Base-by-base conservation (phyloP, 768 basidiomycete species). In the Boletellus ananiceps region DNA sequence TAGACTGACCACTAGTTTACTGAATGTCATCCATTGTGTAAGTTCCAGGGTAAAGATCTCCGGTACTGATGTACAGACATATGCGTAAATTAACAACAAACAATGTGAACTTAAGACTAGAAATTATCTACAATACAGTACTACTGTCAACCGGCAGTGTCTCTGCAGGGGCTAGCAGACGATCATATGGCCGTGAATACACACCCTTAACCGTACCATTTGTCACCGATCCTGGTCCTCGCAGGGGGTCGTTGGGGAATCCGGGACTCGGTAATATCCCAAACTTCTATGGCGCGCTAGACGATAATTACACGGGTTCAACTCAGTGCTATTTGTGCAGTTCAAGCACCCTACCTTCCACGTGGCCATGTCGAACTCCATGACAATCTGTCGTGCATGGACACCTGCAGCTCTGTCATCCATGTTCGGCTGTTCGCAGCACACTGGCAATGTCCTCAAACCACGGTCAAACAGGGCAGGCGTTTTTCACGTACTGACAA, bases 351-450 rank as follows among this genome's bases (percentile, higher is more conserved):
- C 42, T 55, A 93, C 94, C 79, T 77, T 69, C 94, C 94, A 99
- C 0, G 86, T 84, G 4, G 81, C 78, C 82, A 88, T 84, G 57
- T 95, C 93, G 58, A 97, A 83, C 65, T 97, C 93, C 55, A 96
- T 74, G 0, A 99, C 88, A 54, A 92, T 79, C 65, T 99, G 95
- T 39, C 81, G 79, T 61, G 88, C 92, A 54, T 75, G 74, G 33
- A 88, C 71, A 2, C 86, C 84, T 0, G 74, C 71, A 1, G 68
- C 69, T 52, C 84, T 84, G 55, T 90, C 85, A 18, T 83, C 75
- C 46, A 80, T 73, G 14, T 70, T 76, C 0, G 88, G 86, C 21
- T 77, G 71, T 52, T 84, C 80, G 59, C 87, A 86, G 11, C 76
- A 61, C 65, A 74, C 88, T 91, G 53, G 9, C 34, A 35, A 46